Evolutionary conservation across 2,329 filamentous ascomycete genomes (phyloP), one percentile per base, ranked within the genome.

Genomic region (Fusarium continuum): DNA sequence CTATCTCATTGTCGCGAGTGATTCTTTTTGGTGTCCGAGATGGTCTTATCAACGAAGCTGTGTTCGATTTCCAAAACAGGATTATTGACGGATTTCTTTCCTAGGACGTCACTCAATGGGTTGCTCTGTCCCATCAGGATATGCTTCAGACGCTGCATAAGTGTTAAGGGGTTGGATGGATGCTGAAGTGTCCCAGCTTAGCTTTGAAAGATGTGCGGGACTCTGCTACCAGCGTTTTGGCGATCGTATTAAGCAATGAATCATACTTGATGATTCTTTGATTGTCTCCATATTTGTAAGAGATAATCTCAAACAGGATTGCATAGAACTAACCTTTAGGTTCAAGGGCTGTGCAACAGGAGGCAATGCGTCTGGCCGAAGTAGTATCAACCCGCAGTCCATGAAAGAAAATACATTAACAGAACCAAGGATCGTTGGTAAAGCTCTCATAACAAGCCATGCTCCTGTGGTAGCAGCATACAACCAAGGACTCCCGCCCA

Each of bases 41-140:
- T 39, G 87, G 89, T 64, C 82, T 86, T 2, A 67, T 89, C 67
- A 90, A 89, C 70, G 79, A 87, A 66, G 80, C 83, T 41, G 87
- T 87, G 2, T 69, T 90, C 10, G 77, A 81, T 23, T 85, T 86
- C 70, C 90, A 90, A 72, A 76, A 83, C 66, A 79, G 82, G 32
- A 79, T 90, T 28, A 83, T 88, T 20, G 84, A 89, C 59, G 82
- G 84, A 46, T 78, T 89, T 13, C 70, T 82, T 16, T 80, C 76
- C 4, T 80, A 83, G 10, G 85, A 82, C 19, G 88, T 90, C 59
- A 80, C 79, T 26, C 87, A 88, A 0, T 81, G 88, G 72, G 78
- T 88, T 32, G 90, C 88, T 0, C 77, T 90, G 2, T 88, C 85
- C 68, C 88, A 90, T 71, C 89, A 87, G 86, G 87, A 90, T 13